Evolutionary conservation across 2,329 filamentous ascomycete genomes (phyloP), one percentile per base, ranked within the genome.

Genomic region (Calonectria henricotiae): DNA sequence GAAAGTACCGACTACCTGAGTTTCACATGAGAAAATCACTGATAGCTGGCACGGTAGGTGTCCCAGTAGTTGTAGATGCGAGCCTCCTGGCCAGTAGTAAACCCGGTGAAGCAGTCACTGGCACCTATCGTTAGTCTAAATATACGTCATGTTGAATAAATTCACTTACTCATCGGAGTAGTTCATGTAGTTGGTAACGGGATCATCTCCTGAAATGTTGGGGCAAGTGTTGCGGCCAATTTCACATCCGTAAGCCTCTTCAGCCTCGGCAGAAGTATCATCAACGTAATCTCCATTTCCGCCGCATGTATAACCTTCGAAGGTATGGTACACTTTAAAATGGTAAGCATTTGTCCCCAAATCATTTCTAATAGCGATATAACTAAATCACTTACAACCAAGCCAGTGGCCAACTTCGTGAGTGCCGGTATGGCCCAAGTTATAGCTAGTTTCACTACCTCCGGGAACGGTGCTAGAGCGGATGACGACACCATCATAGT

Each of bases 371-470:
- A n/a, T 3, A 20, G n/a, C 15, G 11, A 9, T 41, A 7, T 4
- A 17, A 12, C 2, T 11, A 20, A 32, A 7, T 15, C 4, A 67
- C 67, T 61, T 69, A 69, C 67, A 78, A 62, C 83, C 83, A 67
- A 85, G 79, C 83, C 83, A 85, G 74, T 85, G 83, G 6, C 83
- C 83, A 30, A 82, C 77, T 74, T 85, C 80, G 65, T 82, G 80
- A 5, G 79, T 67, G 2, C 79, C 74, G 25, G 79, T 80, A 54
- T 76, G 75, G 4, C 78, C 78, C 15, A 78, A 51, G 73, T 77
- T 77, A 62, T 78, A 83, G 72, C 84, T 81, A 2, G 63, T 58
- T 7, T 75, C 74, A 44, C 74, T 71, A 32, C 84, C 82, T 8
- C 82, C 84, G 3, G 83, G 84, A 6, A 85, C 79, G 1, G 80